Base-by-base conservation (phyloP, 768 basidiomycete genomes). In the Russula vinacea region DNA sequence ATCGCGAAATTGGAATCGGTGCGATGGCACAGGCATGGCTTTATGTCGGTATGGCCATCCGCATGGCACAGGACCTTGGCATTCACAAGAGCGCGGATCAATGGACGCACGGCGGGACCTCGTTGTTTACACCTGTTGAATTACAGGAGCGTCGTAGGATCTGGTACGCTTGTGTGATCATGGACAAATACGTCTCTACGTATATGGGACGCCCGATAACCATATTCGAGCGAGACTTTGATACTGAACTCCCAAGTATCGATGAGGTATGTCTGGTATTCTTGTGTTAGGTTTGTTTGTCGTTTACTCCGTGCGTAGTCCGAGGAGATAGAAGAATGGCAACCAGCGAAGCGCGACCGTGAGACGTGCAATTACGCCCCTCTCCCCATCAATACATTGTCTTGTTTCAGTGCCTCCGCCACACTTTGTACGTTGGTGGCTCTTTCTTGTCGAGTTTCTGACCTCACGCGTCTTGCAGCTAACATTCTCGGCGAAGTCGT, bases 41-140 rank as follows among this genome's bases (percentile, higher is more conserved):
- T 11, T 92, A 88, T 71, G 82, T 86, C 22, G 92, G 92, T 13
- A 90, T 92, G 88, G 92, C 89, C 0, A 86, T 94, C 42, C 82
- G 93, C n/a, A 93, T 94, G 91, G 91, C 91, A 17, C 91, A 92
- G 74, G 91, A 93, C 74, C 74, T 93, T 60, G 91, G 91, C 9
- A 83, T 93, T 82, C 91, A 93, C 70, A 82, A 89, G 40, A 82
- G 81, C 67, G 88, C 92, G 35, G 90, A 92, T 71, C 84, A 85
- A 33, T 93, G 91, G 90, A 82, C 73, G 60, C 83, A 78, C 17
- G 78, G 84, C 59, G 85, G 85, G 0, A 70, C 71, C 39, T 72
- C 67, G 54, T 69, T 92, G 49, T 91, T 92, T 70, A 79, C 78
- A 1, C 75, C 76, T 58, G 77, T 78, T 72, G 87, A 89, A 74